Percentiles rank a stretch among this genome's conserved stretches.
Evolutionary conservation across 305 asterid species (phyloP).

Genomic region (Rubia tinctorum): DNA sequence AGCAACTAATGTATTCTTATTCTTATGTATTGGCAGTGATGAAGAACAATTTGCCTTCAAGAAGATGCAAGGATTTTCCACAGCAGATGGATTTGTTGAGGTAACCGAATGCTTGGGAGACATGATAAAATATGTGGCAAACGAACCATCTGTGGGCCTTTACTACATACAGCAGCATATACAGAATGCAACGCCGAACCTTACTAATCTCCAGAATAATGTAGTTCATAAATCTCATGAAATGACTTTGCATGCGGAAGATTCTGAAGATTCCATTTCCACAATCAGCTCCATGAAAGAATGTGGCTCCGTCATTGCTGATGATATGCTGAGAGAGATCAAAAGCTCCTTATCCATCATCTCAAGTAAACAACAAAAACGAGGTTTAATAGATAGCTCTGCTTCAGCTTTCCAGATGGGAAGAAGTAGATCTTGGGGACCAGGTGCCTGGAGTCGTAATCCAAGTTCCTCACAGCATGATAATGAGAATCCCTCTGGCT

Average conservation of each 20-base stretch:
- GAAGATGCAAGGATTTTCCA: constrained; percentile 74
- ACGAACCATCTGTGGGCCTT: constrained; percentile 98
- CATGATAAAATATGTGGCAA: constrained; percentile 85
- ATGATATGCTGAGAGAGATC: constrained; percentile 76
- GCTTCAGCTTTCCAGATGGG: constrained; percentile 47
- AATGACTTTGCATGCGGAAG: constrained; percentile 69
- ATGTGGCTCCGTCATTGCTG: constrained; percentile 69
- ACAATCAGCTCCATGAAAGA: constrained; percentile 78
- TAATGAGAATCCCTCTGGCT: constrained; percentile 42
- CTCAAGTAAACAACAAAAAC: constrained; percentile 58
- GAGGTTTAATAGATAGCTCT: constrained; percentile 47
- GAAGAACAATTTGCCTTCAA: constrained; percentile 68
- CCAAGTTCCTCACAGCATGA: constrained; percentile 30
- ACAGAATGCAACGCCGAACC: constrained; percentile 70
- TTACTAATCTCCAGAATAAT: constrained; percentile 58
- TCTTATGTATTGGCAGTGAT: constrained; percentile 47
- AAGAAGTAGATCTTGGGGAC: constrained; percentile 66
- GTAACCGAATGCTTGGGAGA: constrained; percentile 68
- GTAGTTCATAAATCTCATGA: constrained; percentile 59
- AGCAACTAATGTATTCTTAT: not conserved
- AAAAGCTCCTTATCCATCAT: constrained; percentile 61
- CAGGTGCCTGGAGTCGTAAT: constrained; percentile 61
- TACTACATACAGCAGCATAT: constrained; percentile 87
- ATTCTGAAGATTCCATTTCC: constrained; percentile 75
- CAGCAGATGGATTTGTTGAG: constrained; percentile 84